Evolutionary conservation across 768 basidiomycete genomes (phyloP).

Genomic region (Auricularia auricula-judae): DNA sequence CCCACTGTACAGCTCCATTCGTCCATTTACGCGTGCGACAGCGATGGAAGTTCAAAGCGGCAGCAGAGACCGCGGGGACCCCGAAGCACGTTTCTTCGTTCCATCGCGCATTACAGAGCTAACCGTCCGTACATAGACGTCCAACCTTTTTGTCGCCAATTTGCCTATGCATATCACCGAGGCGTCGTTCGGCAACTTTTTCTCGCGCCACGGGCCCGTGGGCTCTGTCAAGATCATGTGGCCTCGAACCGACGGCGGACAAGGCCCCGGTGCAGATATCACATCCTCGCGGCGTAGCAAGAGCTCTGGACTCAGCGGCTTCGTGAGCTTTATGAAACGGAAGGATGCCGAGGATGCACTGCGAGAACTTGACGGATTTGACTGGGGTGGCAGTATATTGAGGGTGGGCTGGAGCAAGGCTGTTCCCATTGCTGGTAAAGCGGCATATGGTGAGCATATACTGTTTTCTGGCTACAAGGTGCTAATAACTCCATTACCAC

Average conservation of each 20-base stretch:
- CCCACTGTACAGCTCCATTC: background rate
- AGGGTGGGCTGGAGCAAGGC: constrained; percentile 97
- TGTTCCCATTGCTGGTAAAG: constrained; percentile 68
- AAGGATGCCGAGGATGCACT: constrained; percentile 84
- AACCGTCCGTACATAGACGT: constrained; percentile 45
- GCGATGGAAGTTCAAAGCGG: constrained; percentile 68
- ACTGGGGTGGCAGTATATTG: constrained; percentile 86
- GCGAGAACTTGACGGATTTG: constrained; percentile 82
- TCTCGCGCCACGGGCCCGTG: constrained; percentile 86
- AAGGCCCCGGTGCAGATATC: constrained; percentile 67
- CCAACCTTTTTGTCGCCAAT: constrained; percentile 94
- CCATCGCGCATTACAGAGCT: background rate
- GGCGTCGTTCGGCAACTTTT: constrained; percentile 75
- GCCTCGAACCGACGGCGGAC: constrained; percentile 59
- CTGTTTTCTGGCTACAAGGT: background rate
- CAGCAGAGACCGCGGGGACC: constrained; percentile 81
- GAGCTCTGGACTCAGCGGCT: constrained; percentile 78
- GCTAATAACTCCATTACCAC: background rate
- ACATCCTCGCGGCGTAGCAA: constrained; percentile 58
- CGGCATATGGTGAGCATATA: constrained; percentile 55
- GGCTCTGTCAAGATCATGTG: constrained; percentile 98
- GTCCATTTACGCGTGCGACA: background rate
- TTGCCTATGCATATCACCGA: constrained; percentile 82
- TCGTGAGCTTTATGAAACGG: constrained; percentile 93
- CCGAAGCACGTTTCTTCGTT: constrained; percentile 42